Evolutionary conservation across 495 filamentous ascomycete genomes (phyloP).

Genomic region (Annulohypoxylon nitens): DNA sequence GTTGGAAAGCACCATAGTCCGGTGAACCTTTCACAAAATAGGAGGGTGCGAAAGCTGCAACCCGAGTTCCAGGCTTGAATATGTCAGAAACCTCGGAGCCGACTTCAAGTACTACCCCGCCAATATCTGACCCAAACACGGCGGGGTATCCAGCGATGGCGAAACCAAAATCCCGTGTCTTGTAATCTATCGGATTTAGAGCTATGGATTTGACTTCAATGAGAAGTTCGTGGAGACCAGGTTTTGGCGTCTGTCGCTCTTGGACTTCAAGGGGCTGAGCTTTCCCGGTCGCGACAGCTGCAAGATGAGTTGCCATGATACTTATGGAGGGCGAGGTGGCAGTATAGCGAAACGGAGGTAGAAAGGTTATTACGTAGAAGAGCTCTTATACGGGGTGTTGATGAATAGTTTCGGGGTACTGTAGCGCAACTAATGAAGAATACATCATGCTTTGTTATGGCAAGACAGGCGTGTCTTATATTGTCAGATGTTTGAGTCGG

Average conservation of each 20-base stretch:
- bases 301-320: conserved; percentile 59
- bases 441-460: neutral
- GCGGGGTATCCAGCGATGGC: conserved; percentile 57
- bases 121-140: conserved; percentile 59
- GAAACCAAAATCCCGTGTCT: conserved; percentile 57
- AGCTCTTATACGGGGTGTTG: neutral
- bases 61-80: conserved; percentile 55
- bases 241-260: conserved; percentile 57
- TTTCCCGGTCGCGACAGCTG: conserved; percentile 55
- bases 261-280: conserved; percentile 53
- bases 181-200: conserved; percentile 63
- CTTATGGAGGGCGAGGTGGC: neutral
- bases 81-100: conserved; percentile 55
- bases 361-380: neutral
- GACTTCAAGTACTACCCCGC: conserved; percentile 53
- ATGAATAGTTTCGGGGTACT: neutral
- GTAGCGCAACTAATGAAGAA: neutral
- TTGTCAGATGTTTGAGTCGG: conserved; percentile 8
- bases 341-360: neutral
- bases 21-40: conserved; percentile 46
- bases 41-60: conserved; percentile 57
- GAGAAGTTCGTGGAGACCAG: conserved; percentile 64
- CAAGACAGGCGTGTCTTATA: neutral
- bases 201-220: conserved; percentile 63
- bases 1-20: conserved; percentile 61